Percentiles rank a stretch among this genome's conserved stretches.
Conservation (phyloP, 768 basidiomycete species). For the Suillus sp. region DNA sequence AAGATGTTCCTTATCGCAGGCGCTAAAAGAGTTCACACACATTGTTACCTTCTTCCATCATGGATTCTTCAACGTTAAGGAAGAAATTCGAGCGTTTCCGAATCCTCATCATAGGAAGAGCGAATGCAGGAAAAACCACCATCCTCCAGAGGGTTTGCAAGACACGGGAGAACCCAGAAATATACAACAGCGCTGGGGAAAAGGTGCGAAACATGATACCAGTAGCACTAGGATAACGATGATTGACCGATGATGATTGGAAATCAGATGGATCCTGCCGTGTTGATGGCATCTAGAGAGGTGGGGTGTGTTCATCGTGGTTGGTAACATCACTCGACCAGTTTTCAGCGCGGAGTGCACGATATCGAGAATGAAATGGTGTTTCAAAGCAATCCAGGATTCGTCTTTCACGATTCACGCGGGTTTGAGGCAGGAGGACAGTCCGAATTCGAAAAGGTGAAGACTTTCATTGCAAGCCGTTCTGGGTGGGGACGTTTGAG, state of each 20-base stretch:
- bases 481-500: not conserved
- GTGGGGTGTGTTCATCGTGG: not conserved
- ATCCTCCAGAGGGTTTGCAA: no score
- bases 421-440: not conserved
- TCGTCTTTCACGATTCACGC: not conserved
- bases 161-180: no score
- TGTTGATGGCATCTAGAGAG: conserved; percentile 6
- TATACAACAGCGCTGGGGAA: conserved; percentile 24
- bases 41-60: not conserved
- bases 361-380: not conserved
- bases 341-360: not conserved
- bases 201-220: conserved; percentile 16
- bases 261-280: conserved; percentile 9
- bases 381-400: not conserved
- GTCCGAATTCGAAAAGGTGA: not conserved
- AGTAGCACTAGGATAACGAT: not conserved
- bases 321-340: not conserved
- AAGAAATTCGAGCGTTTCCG: conserved; percentile 30
- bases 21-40: not conserved
- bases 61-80: conserved; percentile 1
- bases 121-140: no score
- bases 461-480: not conserved
- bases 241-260: not conserved
- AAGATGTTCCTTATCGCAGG: no score
- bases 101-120: conserved; percentile 43